Evolutionary conservation across 1,284 basidiomycete species (phyloP), one percentile per base, ranked within the genome.

Genomic region (Cutaneotrichosporon sp.): DNA sequence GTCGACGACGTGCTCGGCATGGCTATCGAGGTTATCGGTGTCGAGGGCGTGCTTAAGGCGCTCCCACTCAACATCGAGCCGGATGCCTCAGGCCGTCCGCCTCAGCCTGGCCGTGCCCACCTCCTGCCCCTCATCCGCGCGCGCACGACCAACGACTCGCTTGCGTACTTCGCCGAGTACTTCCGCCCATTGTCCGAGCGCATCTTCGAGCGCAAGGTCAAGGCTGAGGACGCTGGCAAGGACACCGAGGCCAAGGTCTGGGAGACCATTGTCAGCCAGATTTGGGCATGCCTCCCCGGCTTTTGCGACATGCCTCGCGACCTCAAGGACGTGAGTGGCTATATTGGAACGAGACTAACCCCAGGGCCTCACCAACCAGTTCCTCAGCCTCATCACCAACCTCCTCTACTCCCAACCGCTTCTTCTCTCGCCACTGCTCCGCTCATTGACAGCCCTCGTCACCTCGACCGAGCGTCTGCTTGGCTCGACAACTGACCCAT

Each of bases 151-250:
- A 85, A 90, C 88, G 73, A 95, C 86, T 65, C 89, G 83, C 84
- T 99, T 50, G 81, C 81, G 0, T 95, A 96, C 81, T 99, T 99
- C 75, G 85, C 92, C 18, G 85, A 86, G 4, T 91, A 91, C 78
- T 96, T 99, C 70, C 90, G 99, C 9, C 94, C 97, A 16, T 82
- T 99, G 42, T 97, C 92, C 47, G 95, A 97, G 79, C 86, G 88
- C 47, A 89, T 99, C 85, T 99, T 98, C 75, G 87, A 92, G 72
- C 82, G 92, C 57, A 89, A 95, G 78, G 88, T 79, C 42, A 86
- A 85, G 6, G 89, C 91, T 0, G 89, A 90, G 66, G 81, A 84
- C 5, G 88, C 87, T 56, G 87, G 86, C 14, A 86, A 88, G 55
- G 84, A 84, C 56, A 87, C 91, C 7, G 94, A 98, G 80, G 90